Evolutionary conservation across 2,329 filamentous ascomycete species (phyloP), one percentile per base, ranked within the genome.

Genomic region (Aspergillus intermedius): DNA sequence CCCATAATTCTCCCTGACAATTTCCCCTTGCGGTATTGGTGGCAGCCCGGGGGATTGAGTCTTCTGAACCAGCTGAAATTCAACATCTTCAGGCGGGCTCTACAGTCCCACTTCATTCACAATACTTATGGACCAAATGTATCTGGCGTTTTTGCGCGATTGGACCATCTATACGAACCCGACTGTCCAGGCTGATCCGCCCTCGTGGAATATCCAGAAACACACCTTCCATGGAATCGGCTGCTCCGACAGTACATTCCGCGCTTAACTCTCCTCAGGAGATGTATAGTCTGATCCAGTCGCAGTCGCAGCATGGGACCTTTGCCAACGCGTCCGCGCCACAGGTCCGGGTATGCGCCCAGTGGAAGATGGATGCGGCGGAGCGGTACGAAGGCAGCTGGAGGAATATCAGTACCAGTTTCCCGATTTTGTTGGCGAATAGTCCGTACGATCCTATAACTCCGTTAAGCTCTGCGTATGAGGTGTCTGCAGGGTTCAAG

Each of bases 341-440:
- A 44, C 23, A 41, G 5, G 25, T 28, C 9, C 12, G 25, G 25
- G 25, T 7, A 28, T 60, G 51, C 40, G 46, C 56, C 1, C 46
- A 45, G 28, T 63, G 59, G 60, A 49, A 50, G 37, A 48, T 59
- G n/a, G 45, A 55, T 1, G 50, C 59, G 12, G 56, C 60, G 23
- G 59, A 61, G 43, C 51, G 52, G 10, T 60, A 59, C 41, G 39
- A 44, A 19, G 60, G 60, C 8, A 47, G 55, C 8, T 63, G 62
- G 46, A 30, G 25, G 25, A 42, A 59, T 4, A 53, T 53, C 8
- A 54, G 52, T 32, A 60, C 58, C 7, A 57, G 54, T 47, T 52
- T 53, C 39, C 63, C 62, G 1, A 46, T 63, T 15, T 49, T 64
- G 15, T 50, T 60, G 41, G 49, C 63, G n/a, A 60, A 59, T 13